Evolutionary conservation across 345 rosid genomes (phyloP), one percentile per base, ranked within the genome.

Genomic region (Camelina hispida): DNA sequence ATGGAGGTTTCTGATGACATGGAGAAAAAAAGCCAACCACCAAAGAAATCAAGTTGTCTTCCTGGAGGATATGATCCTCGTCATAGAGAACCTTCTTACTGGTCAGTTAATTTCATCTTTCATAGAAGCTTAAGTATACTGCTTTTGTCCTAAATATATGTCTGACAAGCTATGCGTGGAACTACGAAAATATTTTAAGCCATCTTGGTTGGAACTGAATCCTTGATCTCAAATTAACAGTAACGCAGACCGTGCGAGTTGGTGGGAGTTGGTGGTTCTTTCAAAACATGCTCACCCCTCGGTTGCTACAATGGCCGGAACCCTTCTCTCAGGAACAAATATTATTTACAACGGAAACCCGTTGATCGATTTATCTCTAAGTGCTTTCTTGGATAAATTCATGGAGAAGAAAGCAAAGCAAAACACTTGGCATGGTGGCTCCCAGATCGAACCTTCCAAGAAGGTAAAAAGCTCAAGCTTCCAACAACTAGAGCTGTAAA

Each of bases 341-440:
- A 90, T 95, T 43, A 94, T 90, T 44, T 95, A 90, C 82, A 92
- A 95, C 57, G 99, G 98, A 52, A 90, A 95, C 80, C 97, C 98
- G 2, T 69, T 92, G 47, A 84, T 80, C 57, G 98, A 95, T 69
- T 79, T 90, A 35, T 85, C 97, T 20, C 91, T 90, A 51, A 67
- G 84, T 42, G 93, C 97, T 78, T 92, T 92, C 80, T 84, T 95
- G 18, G 97, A 92, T 82, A 95, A 95, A 82, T 92, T 95, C 71
- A 95, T 92, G 99, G 99, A 92, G 82, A 95, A 95, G 88, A 95
- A 95, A 80, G 84, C 97, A 1, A 95, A 90, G 85, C 80, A 85
- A 76, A 84, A 73, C 75, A 57, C 82, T 25, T 95, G 99, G 99
- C 97, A 92, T 69, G 99, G 99, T 81, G 95, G 93, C 68, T 95